Evolutionary conservation across 345 rosid species (phyloP), one percentile per base, ranked within the genome.

Genomic region (Populus nigra): DNA sequence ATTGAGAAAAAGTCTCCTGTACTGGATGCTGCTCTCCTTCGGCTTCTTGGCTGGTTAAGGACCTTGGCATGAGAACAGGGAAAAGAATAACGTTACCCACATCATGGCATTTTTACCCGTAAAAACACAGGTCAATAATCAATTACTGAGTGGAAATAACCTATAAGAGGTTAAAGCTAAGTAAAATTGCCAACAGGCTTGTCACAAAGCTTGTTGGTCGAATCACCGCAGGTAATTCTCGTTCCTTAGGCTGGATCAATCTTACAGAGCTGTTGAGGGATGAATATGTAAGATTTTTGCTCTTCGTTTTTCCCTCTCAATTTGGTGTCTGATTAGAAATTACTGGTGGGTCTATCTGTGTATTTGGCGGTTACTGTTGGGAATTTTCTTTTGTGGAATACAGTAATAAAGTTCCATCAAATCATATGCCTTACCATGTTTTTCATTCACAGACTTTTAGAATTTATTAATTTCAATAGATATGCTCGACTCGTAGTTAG

Each of bases 31-130:
- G 98, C 87, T 22, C 94, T 90, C 79, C 98, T 91, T 62, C 72
- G 88, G 47, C 79, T 91, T 74, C 92, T 91, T 77, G 86, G 91
- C 73, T 94, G 97, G 97, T 75, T 93, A 71, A 88, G 98, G 76
- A 88, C 97, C 27, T 80, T 93, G 65, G 98, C 97, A 39, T 89
- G 83, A 89, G 61, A 35, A 66, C 17, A 69, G 70, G 68, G 38
- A 47, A 72, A 59, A 23, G 41, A 16, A 53, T 69, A 57, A 73
- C 25, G 29, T 10, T 43, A 69, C 38, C 45, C 15, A 11, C 4
- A 18, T 5, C 47, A 57, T 6, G 29, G 23, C 3, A 15, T 31
- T 71, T 75, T 66, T 57, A 43, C 45, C 53, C 27, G 75, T 47
- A 43, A 35, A n/a, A 72, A 35, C 9, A 23, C 33, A 2, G 35